These are phyloP conservation scores for Cucurbita pepo DNA, from an alignment of 306 rosid genomes.

Conservation along the genomic window DNA sequence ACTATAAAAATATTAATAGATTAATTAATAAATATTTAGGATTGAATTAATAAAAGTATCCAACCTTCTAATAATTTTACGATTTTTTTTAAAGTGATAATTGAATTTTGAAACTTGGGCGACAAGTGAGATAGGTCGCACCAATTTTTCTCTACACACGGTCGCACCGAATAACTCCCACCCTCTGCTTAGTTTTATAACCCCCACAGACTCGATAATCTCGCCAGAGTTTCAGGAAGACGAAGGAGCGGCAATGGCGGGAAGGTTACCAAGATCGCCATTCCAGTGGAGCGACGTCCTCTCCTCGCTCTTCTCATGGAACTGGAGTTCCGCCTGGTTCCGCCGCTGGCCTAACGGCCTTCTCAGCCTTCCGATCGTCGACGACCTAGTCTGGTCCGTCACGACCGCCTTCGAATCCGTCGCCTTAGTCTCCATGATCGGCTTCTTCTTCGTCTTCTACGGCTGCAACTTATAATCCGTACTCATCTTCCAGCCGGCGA, in stretches of 20 bases:
- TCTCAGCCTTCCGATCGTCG: slow-evolving; percentile 35
- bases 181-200: neutral
- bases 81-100: neutral
- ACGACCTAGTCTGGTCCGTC: slow-evolving; percentile 59
- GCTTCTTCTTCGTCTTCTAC: slow-evolving; percentile 73
- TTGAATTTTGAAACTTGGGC: neutral
- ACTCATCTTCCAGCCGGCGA: too few species aligned
- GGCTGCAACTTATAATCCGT: slow-evolving; percentile 47
- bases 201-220: neutral
- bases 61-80: too few species aligned
- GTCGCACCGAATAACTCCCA: neutral
- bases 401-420: slow-evolving; percentile 67
- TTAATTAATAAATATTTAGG: too few species aligned
- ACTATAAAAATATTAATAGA: too few species aligned
- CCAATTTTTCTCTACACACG: neutral
- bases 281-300: slow-evolving; percentile 24
- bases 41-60: too few species aligned
- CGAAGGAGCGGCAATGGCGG: neutral
- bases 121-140: neutral
- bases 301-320: slow-evolving; percentile 15
- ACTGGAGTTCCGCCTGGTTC: slow-evolving; percentile 17
- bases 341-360: slow-evolving; percentile 25
- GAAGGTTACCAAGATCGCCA: neutral
- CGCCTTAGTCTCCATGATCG: slow-evolving; percentile 57
- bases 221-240: neutral